These are phyloP conservation scores for Zea luxurians DNA, from an alignment of 176 grass and related monocot species.

Conservation along the genomic window DNA sequence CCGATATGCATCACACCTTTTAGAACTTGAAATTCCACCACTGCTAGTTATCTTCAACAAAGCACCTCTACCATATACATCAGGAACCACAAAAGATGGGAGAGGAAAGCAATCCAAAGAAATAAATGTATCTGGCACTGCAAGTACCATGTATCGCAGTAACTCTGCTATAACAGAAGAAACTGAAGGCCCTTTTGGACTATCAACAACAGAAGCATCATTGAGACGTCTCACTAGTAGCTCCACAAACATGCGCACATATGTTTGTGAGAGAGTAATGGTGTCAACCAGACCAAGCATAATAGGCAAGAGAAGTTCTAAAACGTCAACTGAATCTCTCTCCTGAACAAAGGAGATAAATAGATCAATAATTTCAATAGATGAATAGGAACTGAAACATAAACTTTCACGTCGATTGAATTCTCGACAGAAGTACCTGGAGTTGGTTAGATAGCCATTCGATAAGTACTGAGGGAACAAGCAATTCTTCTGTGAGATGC, in stretches of 20 bases:
- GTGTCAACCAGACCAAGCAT: conserved; percentile 69
- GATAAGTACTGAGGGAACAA: conserved; percentile 72
- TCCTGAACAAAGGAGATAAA: conserved; percentile 60
- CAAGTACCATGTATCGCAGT: conserved; percentile 78
- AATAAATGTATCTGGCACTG: conserved; percentile 94
- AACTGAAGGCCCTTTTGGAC: conserved; percentile 60
- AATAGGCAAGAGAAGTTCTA: conserved; percentile 89
- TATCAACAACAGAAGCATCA: conserved; percentile 34
- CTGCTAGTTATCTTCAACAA: conserved; percentile 63
- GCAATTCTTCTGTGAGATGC: conserved; percentile 88
- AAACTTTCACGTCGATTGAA: neutral
- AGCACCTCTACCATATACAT: conserved; percentile 64
- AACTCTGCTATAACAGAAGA: conserved; percentile 70
- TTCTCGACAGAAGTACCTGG: conserved; percentile 52
- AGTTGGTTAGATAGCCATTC: conserved; percentile 79
- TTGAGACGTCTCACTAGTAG: conserved; percentile 58
- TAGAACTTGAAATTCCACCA: conserved; percentile 62
- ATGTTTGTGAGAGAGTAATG: conserved; percentile 84
- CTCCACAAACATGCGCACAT: conserved; percentile 77
- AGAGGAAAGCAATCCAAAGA: conserved; percentile 98
- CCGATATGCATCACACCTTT: conserved; percentile 65
- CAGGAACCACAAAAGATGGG: conserved; percentile 68
- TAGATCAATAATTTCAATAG: conserved; percentile 23
- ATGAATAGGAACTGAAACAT: conserved; percentile 36
- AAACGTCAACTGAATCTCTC: conserved; percentile 75